Percentiles rank a stretch among this genome's conserved stretches.
phyloP scores from a whole-genome alignment of 1,139 yeast genomes.

The Debaryomyces subglobosus region DNA sequence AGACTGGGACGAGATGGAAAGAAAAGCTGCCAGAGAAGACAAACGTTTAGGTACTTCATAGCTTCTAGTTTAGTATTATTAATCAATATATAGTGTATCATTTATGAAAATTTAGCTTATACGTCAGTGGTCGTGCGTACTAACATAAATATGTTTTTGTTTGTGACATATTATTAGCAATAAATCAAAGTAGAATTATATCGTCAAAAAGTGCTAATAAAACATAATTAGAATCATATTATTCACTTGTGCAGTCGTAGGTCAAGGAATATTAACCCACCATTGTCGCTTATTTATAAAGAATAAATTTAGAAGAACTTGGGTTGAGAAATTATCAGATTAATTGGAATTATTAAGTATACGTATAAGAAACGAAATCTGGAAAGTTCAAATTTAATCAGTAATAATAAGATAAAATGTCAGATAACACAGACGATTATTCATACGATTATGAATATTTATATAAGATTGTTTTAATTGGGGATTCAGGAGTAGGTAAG shows the following conservation, averaged over 20 bases:
- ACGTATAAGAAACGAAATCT: constrained; percentile 1
- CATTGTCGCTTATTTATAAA: background rate
- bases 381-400: background rate
- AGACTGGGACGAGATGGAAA: constrained; percentile 76
- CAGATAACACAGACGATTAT: constrained; percentile 66
- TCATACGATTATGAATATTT: constrained; percentile 94
- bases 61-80: constrained; percentile 1
- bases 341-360: background rate
- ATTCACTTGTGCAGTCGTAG: constrained; percentile 1
- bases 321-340: background rate
- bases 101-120: background rate
- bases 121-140: background rate
- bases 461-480: constrained; percentile 93
- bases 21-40: constrained; percentile 62
- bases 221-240: background rate
- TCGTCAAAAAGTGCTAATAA: background rate
- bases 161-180: constrained; percentile 7
- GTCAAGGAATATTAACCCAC: background rate
- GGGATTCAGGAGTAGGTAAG: constrained; percentile 97
- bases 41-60: constrained; percentile 26
- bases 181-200: background rate
- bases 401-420: constrained; percentile 25
- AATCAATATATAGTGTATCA: constrained; percentile 3
- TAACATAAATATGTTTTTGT: background rate
- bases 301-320: background rate